Percentiles rank a stretch among this genome's conserved stretches.
Conservation (phyloP, 75 land plant species). For the Cryptomeria japonica region DNA sequence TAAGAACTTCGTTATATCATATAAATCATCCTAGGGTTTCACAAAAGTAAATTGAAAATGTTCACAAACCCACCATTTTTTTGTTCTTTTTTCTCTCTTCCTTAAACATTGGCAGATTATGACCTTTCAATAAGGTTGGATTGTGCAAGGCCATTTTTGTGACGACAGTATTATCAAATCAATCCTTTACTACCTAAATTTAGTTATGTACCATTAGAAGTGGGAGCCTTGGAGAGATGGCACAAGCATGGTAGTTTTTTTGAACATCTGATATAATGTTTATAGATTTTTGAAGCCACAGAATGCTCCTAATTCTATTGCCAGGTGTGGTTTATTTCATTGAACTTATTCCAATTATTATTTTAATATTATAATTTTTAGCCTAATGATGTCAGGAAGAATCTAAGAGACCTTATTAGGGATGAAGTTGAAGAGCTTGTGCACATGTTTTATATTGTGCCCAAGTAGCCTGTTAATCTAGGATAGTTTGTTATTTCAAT, state of each 20-base stretch:
- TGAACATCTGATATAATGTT: conserved; percentile 64
- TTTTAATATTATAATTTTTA: too few species aligned
- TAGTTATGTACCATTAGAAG: conserved; percentile 45
- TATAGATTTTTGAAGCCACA: conserved; percentile 66
- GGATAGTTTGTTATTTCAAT: neutral
- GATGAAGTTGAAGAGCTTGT: too few species aligned
- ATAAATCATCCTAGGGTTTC: neutral
- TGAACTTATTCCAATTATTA: too few species aligned
- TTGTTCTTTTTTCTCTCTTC: too few species aligned
- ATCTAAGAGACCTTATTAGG: too few species aligned
- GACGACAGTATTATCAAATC: conserved; percentile 53
- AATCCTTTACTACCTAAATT: conserved; percentile 49
- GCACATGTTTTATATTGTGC: too few species aligned
- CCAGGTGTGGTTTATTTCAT: too few species aligned
- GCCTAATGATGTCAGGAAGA: too few species aligned
- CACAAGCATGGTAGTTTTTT: conserved; percentile 97
- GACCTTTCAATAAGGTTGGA: conserved; percentile 9
- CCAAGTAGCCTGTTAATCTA: too few species aligned
- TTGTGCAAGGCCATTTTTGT: conserved; percentile 67
- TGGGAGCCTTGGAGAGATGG: conserved; percentile 92
- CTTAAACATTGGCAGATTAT: neutral
- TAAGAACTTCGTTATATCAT: too few species aligned
- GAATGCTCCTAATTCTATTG: too few species aligned
- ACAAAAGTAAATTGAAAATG: too few species aligned
- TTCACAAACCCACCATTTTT: neutral